Evolutionary conservation across 768 basidiomycete species (phyloP), one percentile per base, ranked within the genome.

Genomic region (Mycena filopes): DNA sequence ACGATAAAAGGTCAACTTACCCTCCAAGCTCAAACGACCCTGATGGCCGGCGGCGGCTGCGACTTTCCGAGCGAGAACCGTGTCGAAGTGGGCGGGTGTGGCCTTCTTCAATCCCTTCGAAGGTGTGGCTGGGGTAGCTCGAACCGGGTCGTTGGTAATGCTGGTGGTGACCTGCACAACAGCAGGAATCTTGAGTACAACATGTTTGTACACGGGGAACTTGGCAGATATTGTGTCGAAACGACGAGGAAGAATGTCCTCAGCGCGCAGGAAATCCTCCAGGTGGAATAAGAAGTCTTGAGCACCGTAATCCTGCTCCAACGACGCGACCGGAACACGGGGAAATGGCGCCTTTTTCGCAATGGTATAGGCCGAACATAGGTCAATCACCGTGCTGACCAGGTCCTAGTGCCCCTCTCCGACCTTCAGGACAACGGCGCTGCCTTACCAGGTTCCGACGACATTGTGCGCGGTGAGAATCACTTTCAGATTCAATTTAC

Each of bases 271-370:
- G 18, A 67, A 68, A 15, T 42, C 38, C 18, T 50, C 48, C 31
- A 72, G 65, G 33, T 63, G 56, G 25, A n/a, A 16, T 7, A 72
- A 60, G 42, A 72, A 72, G 21, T 70, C 49, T 13, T 20, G 13
- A 1, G 66, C 63, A 18, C 64, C 60, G 25, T 40, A 72, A n/a
- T 69, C 60, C 1, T 51, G 13, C 12, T 58, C 42, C 25, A 72
- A 55, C 1, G 63, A 49, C 20, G 55, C 20, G 12, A 70, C 60
- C 5, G 53, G 29, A 47, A 66, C 57, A 1, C 50, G 58, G 20
- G 51, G 55, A 26, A 66, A 63, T 15, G 62, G 38, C 11, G 67
- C 54, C n/a, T 54, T 67, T 29, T 63, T 64, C n/a, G 65, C 60
- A n/a, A 67, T 45, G 33, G 42, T 60, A n/a, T 23, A 57, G 36